Base-by-base conservation (phyloP, 139 green algal species). In the Chlorokybus atmophyticus region DNA sequence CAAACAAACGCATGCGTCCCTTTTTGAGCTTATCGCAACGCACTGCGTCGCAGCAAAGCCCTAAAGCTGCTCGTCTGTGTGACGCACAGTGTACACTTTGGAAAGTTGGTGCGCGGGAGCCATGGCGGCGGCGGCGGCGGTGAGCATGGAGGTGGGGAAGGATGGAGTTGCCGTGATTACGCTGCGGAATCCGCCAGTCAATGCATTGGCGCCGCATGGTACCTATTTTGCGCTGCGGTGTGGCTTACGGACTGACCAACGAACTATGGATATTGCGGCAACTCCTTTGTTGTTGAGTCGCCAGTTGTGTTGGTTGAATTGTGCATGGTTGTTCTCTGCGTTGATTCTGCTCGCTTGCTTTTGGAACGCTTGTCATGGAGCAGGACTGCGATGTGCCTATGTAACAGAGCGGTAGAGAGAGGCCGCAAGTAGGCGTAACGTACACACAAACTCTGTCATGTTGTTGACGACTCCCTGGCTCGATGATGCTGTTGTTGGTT, bases 161-260 rank as follows among this genome's bases (percentile, higher is more conserved):
- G 77, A 83, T 47, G 88, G 85, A 6, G 80, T 98, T 1, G 89
- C 84, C 0, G 59, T 96, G 4, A 80, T 98, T 19, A 88, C 78
- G 3, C 72, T 98, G 1, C 39, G 51, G 42, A 94, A 96, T 64
- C 83, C 87, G 19, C 91, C 91, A 1, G 84, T 98, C 0, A 98
- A 98, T 56, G 86, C 90, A 1, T 63, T 97, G 38, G 65, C 63
- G n/a, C 63, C 63, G 41, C 52, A 68, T 31, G 57, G 63, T 71
- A 26, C 30, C 25, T 25, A 40, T 3, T 14, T 10, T 52, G 10
- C 27, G 6, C 27, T 21, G 14, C 44, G 25, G 44, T 6, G 17
- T 44, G 14, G 38, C 38, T 44, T 44, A 17, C 17, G 38, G 17
- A 40, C 14, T 51, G 10, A 14, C 27, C 48, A 51, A 55, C 17